Conservation (phyloP, 345 rosid species). For the Lumnitzera racemosa region DNA sequence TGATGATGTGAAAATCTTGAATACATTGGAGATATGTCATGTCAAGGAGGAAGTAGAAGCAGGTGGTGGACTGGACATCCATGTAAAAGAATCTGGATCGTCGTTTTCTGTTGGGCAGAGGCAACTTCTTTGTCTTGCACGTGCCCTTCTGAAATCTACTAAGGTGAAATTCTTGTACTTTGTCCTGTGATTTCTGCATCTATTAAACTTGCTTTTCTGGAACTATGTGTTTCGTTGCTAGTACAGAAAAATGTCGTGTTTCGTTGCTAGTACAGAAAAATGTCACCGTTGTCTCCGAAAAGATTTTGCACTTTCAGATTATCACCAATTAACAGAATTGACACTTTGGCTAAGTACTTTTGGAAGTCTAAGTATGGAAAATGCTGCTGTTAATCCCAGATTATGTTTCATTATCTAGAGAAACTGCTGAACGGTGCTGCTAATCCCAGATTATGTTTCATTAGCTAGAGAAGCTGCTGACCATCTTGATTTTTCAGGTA, state of each 20-base stretch:
- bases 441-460: not conserved
- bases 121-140: constrained; percentile 89
- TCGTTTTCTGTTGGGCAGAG: constrained; percentile 85
- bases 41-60: constrained; percentile 68
- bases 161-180: constrained; percentile 33
- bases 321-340: no score
- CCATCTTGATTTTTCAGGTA: constrained; percentile 29
- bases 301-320: no score
- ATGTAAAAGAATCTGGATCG: constrained; percentile 55
- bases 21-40: constrained; percentile 65
- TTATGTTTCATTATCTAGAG: not conserved
- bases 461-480: not conserved
- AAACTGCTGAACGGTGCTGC: not conserved
- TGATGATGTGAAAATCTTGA: constrained; percentile 61
- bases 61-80: constrained; percentile 67
- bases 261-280: not conserved
- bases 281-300: no score
- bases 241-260: not conserved
- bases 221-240: no score
- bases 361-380: not conserved
- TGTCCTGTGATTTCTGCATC: not conserved
- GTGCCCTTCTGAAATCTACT: constrained; percentile 82
- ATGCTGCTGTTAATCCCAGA: not conserved
- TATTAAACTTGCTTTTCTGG: not conserved
- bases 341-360: no score